Evolutionary conservation across 2,329 filamentous ascomycete genomes (phyloP).

Genomic region (Coniochaeta hoffmannii): DNA sequence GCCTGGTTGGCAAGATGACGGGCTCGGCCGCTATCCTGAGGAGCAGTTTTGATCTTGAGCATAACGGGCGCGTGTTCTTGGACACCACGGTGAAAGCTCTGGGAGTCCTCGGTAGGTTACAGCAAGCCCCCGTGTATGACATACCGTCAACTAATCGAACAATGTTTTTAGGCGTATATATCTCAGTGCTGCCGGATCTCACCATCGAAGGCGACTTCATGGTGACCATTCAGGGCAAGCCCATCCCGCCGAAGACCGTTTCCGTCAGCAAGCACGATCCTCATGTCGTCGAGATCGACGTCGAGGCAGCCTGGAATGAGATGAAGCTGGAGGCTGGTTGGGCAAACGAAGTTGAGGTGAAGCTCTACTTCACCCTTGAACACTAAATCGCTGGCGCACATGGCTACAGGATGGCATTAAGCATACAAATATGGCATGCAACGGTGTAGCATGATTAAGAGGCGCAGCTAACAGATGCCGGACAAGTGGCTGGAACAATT

Average conservation of each 20-base stretch:
- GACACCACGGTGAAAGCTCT: conserved; percentile 71
- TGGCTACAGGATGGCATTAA: neutral
- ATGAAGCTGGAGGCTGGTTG: conserved; percentile 63
- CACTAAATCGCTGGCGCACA: neutral
- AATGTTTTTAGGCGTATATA: conserved; percentile 57
- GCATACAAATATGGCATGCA: neutral
- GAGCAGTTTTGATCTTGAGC: conserved; percentile 46
- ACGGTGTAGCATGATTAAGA: neutral
- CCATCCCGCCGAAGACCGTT: conserved; percentile 62
- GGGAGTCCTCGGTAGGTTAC: conserved; percentile 57
- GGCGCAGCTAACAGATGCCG: too few species aligned
- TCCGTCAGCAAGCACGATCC: conserved; percentile 41
- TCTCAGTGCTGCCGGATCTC: conserved; percentile 59
- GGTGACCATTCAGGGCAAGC: conserved; percentile 63
- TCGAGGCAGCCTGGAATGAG: conserved; percentile 69
- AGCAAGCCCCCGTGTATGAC: neutral
- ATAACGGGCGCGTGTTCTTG: conserved; percentile 56
- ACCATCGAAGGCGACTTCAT: conserved; percentile 61
- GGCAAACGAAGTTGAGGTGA: conserved; percentile 72
- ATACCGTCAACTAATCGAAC: neutral
- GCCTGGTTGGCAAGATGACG: conserved; percentile 82
- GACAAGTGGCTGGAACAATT: neutral
- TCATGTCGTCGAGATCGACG: conserved; percentile 68
- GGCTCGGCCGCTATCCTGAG: conserved; percentile 69
- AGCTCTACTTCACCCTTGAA: conserved; percentile 46